phyloP scores from a whole-genome alignment of 352 stramenopile species.

The Phytophthora palmivora region DNA sequence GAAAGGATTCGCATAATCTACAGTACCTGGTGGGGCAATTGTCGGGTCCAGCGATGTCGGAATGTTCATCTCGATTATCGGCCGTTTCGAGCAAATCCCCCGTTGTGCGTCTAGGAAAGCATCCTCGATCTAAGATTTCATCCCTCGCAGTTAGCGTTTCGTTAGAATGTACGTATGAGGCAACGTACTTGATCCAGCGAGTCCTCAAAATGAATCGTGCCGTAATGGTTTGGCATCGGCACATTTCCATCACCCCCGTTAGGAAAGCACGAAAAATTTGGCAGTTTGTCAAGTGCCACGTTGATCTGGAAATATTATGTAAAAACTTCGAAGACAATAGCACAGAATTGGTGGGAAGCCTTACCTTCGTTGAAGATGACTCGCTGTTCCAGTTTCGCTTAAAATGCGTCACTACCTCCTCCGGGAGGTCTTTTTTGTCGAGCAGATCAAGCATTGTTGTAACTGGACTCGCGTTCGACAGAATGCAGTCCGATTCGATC shows the following conservation, averaged over 20 bases:
- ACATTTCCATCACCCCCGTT: conserved; percentile 62
- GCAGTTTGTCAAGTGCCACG: conserved; percentile 80
- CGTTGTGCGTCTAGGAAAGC: conserved; percentile 86
- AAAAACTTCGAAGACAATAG: neutral
- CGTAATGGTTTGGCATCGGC: conserved; percentile 82
- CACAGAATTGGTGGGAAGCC: neutral
- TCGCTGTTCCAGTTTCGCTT: conserved; percentile 84
- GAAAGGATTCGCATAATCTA: neutral
- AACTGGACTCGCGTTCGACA: conserved; percentile 86
- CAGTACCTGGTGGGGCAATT: conserved; percentile 72
- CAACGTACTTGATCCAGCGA: conserved; percentile 58
- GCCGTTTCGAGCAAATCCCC: conserved; percentile 69
- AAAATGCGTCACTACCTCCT: conserved; percentile 74
- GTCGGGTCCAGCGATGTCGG: conserved; percentile 86
- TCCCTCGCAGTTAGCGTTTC: neutral
- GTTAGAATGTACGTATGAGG: neutral
- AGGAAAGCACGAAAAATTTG: conserved; percentile 86
- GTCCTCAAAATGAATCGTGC: conserved; percentile 92
- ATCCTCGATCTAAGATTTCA: conserved; percentile 76
- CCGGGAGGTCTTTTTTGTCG: conserved; percentile 54
- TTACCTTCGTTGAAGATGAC: conserved; percentile 80
- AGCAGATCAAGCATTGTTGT: conserved; percentile 89
- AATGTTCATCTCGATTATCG: conserved; percentile 93
- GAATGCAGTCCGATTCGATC: conserved; percentile 62
- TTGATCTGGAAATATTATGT: conserved; percentile 79